Evolutionary conservation across 2,329 filamentous ascomycete genomes (phyloP).

Genomic region (Bertia moriformis): DNA sequence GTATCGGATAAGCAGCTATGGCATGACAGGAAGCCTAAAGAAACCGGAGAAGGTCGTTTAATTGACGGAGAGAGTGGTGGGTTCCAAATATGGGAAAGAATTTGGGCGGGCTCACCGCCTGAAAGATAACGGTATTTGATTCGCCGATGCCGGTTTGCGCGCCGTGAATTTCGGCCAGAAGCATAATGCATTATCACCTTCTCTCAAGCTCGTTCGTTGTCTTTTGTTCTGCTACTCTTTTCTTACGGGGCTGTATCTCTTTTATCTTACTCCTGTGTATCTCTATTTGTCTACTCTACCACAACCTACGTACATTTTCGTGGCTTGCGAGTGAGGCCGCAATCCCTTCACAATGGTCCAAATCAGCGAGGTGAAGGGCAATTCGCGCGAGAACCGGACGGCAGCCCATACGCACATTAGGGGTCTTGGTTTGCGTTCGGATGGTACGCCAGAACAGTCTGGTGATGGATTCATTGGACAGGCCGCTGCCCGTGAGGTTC

Average conservation of each 20-base stretch:
- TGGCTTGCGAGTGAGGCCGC: neutral
- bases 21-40: neutral
- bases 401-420: conserved; percentile 97
- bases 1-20: neutral
- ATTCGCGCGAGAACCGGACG: conserved; percentile 86
- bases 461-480: conserved; percentile 83
- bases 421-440: conserved; percentile 70
- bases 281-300: too few species aligned
- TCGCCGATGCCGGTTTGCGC: neutral
- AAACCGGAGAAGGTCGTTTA: neutral
- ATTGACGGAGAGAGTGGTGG: neutral
- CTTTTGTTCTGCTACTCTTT: too few species aligned
- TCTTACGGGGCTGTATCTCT: too few species aligned
- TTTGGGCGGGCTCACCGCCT: conserved; percentile 5
- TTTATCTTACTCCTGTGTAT: too few species aligned
- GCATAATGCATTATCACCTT: neutral
- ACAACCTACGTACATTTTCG: too few species aligned
- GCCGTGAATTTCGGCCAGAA: neutral
- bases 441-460: conserved; percentile 72
- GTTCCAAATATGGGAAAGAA: conserved; percentile 6
- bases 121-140: neutral
- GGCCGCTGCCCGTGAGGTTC: conserved; percentile 69
- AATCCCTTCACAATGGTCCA: conserved; percentile 49
- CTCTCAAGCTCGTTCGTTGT: neutral
- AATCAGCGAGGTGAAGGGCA: conserved; percentile 88